Conservation (phyloP, 2,329 filamentous ascomycete species). For the Phyllosticta ampelicida region DNA sequence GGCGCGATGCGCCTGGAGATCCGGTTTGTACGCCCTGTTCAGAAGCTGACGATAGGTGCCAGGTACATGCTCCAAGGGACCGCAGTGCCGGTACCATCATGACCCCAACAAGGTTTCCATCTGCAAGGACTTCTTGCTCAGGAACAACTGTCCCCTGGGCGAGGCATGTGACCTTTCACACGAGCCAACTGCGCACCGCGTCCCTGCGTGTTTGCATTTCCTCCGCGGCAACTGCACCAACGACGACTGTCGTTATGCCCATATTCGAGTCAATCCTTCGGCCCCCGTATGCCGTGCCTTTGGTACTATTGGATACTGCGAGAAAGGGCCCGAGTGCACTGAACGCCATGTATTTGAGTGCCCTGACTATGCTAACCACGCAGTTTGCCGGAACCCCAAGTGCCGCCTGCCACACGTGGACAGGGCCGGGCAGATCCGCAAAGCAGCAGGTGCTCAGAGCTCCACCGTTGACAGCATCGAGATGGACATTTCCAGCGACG, state of each 20-base stretch:
- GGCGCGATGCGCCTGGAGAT: slow-evolving; percentile 2
- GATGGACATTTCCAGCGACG: slow-evolving; percentile 64
- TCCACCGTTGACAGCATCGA: slow-evolving; percentile 20
- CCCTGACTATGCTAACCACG: slow-evolving; percentile 87
- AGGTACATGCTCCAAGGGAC: slow-evolving; percentile 82
- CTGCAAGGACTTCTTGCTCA: slow-evolving; percentile 78
- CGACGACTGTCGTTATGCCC: slow-evolving; percentile 72
- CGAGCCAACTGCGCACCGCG: slow-evolving; percentile 70
- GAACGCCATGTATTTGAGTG: slow-evolving; percentile 88
- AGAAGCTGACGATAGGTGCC: slow-evolving; percentile 17
- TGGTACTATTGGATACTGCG: slow-evolving; percentile 79
- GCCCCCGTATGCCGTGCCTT: slow-evolving; percentile 78
- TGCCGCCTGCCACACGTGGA: slow-evolving; percentile 84
- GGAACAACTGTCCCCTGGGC: slow-evolving; percentile 65
- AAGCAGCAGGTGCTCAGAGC: slow-evolving; percentile 38
- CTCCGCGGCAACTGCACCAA: slow-evolving; percentile 85
- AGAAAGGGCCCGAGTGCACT: slow-evolving; percentile 64
- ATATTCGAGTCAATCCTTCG: slow-evolving; percentile 64
- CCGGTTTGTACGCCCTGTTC: slow-evolving; percentile 10
- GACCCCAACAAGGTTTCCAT: slow-evolving; percentile 78
- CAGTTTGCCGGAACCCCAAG: slow-evolving; percentile 66
- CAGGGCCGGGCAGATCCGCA: slow-evolving; percentile 68
- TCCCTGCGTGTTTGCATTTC: slow-evolving; percentile 82
- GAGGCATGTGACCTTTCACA: slow-evolving; percentile 84
- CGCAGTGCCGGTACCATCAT: slow-evolving; percentile 69